Evolutionary conservation across 768 basidiomycete species (phyloP).

Genomic region (Mycena galopus): DNA sequence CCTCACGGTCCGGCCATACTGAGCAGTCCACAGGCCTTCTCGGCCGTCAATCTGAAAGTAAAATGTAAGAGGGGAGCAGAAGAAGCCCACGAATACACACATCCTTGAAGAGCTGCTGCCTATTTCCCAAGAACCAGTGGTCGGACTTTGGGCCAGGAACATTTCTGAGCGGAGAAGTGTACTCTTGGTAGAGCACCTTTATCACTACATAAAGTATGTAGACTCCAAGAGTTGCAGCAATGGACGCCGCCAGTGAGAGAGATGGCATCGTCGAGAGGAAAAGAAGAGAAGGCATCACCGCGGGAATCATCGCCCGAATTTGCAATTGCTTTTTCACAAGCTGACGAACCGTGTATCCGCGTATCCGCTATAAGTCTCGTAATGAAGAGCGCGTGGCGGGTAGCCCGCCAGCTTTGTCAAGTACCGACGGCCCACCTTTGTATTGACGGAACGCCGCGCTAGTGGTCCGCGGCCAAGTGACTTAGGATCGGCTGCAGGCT

Average conservation of each 20-base stretch:
- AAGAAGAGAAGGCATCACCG: not conserved
- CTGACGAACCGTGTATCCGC: too few relatives aligned
- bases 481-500: too few relatives aligned
- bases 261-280: not conserved
- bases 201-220: slow-evolving; percentile 27
- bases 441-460: too few relatives aligned
- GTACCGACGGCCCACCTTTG: too few relatives aligned
- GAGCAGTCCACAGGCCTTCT: slow-evolving; percentile 60
- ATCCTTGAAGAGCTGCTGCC: slow-evolving; percentile 23
- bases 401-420: too few relatives aligned
- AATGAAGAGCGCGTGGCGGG: too few relatives aligned
- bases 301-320: too few relatives aligned
- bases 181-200: slow-evolving; percentile 15
- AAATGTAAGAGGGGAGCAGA: slow-evolving; percentile 43
- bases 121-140: slow-evolving; percentile 49
- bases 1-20: slow-evolving; percentile 62
- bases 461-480: too few relatives aligned
- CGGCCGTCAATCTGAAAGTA: slow-evolving; percentile 35
- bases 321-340: too few relatives aligned
- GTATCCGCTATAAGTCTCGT: too few relatives aligned
- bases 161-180: slow-evolving; percentile 44
- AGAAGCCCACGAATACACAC: not conserved
- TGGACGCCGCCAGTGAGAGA: not conserved
- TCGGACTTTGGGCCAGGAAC: slow-evolving; percentile 53
- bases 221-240: not conserved